A percentile compares a stretch with the other conserved stretches of the same genome.
Evolutionary conservation across 2,329 filamentous ascomycete genomes (phyloP).

Genomic region (Harringtonia aguacate): DNA sequence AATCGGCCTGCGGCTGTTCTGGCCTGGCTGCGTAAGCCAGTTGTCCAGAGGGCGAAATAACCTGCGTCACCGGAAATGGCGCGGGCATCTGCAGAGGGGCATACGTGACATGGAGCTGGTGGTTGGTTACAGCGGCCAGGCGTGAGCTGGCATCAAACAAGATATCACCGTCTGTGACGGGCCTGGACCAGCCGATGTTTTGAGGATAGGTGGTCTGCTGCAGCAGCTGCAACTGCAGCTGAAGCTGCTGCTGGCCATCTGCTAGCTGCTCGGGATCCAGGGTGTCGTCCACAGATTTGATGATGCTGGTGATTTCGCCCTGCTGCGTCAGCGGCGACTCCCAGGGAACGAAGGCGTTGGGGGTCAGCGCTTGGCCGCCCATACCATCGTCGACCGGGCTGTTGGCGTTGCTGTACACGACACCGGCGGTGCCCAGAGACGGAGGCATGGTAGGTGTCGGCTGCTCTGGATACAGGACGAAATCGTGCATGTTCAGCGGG

Average conservation of each 20-base stretch:
- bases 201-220: not conserved
- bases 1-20: no score
- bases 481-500: slow-evolving; percentile 9
- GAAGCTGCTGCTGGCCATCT: not conserved
- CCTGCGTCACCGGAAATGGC: no score
- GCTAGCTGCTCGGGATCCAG: not conserved
- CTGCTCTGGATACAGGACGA: slow-evolving; percentile 14
- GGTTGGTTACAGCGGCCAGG: no score
- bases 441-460: no score
- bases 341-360: slow-evolving; percentile 12
- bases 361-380: not conserved
- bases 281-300: not conserved
- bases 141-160: no score
- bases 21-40: no score
- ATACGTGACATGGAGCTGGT: not conserved
- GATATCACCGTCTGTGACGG: no score
- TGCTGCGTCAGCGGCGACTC: slow-evolving; percentile 9
- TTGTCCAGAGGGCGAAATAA: no score
- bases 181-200: no score
- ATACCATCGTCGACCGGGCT: not conserved
- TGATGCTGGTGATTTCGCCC: slow-evolving; percentile 3
- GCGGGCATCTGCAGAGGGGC: no score
- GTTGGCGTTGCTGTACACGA: not conserved
- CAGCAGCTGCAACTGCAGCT: no score
- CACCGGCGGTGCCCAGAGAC: slow-evolving; percentile 3